These are phyloP conservation scores for Cladosporium colombiae DNA, from an alignment of 2,329 filamentous ascomycete genomes.

Conservation along the genomic window DNA sequence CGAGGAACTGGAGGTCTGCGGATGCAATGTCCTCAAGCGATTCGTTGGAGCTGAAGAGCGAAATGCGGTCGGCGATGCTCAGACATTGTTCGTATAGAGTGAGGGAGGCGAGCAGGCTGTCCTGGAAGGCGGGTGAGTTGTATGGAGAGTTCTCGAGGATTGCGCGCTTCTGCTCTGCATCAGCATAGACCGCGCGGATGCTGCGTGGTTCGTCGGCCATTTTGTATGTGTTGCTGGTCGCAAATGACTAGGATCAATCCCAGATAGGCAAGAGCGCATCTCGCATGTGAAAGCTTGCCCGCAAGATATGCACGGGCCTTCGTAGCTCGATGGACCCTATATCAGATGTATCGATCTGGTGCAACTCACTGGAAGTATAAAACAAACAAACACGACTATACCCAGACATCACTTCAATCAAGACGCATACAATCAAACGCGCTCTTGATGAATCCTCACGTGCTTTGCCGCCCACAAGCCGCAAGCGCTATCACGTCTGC, in stretches of 20 bases:
- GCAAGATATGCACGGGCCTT: not conserved
- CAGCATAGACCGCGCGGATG: constrained; percentile 53
- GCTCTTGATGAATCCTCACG: not conserved
- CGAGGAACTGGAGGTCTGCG: constrained; percentile 78
- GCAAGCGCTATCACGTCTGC: not conserved
- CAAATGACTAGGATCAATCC: constrained; percentile 4
- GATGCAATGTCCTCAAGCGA: constrained; percentile 82
- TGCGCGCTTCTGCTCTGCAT: constrained; percentile 58
- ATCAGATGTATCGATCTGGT: not conserved
- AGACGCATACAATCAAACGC: not conserved
- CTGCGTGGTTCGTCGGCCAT: constrained; percentile 53
- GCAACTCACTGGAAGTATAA: not conserved
- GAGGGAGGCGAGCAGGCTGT: constrained; percentile 67
- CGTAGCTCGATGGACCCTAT: not conserved
- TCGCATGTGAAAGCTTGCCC: constrained; percentile 1
- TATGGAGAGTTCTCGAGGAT: constrained; percentile 65
- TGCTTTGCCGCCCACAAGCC: not conserved
- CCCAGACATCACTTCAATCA: too few species aligned
- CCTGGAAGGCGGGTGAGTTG: constrained; percentile 65
- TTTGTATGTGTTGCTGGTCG: not conserved
- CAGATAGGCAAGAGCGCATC: constrained; percentile 8
- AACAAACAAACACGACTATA: not conserved
- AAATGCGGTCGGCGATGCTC: constrained; percentile 66
- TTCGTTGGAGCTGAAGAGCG: constrained; percentile 91
- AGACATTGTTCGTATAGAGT: constrained; percentile 72